Evolutionary conservation across 2,329 filamentous ascomycete species (phyloP).

Genomic region (Colletotrichum paranaense): DNA sequence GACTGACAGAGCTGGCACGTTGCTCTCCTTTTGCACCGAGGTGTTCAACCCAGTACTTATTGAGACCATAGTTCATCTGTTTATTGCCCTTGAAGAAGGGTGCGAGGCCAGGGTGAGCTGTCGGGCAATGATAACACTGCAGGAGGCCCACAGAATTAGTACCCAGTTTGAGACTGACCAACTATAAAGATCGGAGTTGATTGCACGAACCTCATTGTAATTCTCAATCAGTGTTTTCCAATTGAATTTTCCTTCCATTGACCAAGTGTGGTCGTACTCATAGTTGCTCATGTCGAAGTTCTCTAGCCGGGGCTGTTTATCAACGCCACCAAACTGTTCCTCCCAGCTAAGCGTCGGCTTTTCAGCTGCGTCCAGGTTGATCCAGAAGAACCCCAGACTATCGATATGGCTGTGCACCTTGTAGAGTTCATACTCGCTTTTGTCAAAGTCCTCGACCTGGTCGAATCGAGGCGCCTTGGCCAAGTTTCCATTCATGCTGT

Average conservation of each 20-base stretch:
- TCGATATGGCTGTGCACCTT: background rate
- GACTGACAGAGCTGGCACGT: slow-evolving; percentile 44
- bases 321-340: background rate
- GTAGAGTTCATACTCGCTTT: background rate
- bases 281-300: background rate
- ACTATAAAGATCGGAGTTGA: too few relatives aligned
- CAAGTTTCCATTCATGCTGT: background rate
- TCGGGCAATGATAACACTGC: too few relatives aligned
- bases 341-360: background rate
- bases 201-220: too few relatives aligned
- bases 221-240: too few relatives aligned
- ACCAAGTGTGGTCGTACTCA: background rate
- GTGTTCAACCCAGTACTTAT: slow-evolving; percentile 2
- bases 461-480: background rate
- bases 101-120: too few relatives aligned
- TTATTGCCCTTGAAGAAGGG: slow-evolving; percentile 48
- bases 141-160: too few relatives aligned
- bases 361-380: background rate
- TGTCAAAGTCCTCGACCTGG: background rate
- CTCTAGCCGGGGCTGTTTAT: background rate
- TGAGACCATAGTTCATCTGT: slow-evolving; percentile 54
- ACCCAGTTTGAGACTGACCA: too few relatives aligned
- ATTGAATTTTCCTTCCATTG: too few relatives aligned
- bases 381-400: background rate
- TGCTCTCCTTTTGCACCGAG: background rate